Base-by-base conservation (phyloP, 495 filamentous ascomycete species). In the Darksidea phi region DNA sequence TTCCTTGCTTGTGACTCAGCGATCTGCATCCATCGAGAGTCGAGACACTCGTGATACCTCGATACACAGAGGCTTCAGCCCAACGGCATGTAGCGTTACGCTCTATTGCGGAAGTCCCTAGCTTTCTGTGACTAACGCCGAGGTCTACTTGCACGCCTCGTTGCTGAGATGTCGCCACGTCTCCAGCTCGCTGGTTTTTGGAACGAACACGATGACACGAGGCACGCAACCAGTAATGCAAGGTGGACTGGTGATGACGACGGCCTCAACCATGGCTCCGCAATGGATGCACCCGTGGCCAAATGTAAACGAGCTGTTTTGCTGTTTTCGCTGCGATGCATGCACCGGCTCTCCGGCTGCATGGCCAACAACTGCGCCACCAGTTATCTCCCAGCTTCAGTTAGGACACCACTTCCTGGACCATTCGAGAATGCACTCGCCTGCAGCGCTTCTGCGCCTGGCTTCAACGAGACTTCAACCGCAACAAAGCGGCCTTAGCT, bases 251-350 rank as follows among this genome's bases (percentile, higher is more conserved):
- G 18, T 41, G 10, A 63, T 63, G 53, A 63, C 59, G 59, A 43
- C 4, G 15, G 28, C 3, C 10, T 4, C 28, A 54, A 54, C 59
- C 59, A 61, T 12, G 59, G 59, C 52, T 51, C 51, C 52, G 21
- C 52, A 57, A 42, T 48, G 59, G 45, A 36, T 42, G 24, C 45
- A 48, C 50, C 59, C 59, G 59, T 57, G 51, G 59, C 37, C 48
- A 18, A 51, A 42, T n/a, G 45, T 6, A 28, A 61, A 54, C 43
- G 58, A 48, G 28, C 13, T 25, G 42, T 8, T 37, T n/a, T 52
- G 58, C 38, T 20, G 23, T 37, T 43, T 28, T 20, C 4, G 41
- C 41, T 3, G 32, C n/a, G 20, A 26, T 59, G 57, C 57, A 59
- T 45, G 34, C 55, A 13, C 41, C 28, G n/a, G 2, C 41, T 20